phyloP scores from a whole-genome alignment of 352 stramenopile species.

The Globisporangium radiosum region DNA sequence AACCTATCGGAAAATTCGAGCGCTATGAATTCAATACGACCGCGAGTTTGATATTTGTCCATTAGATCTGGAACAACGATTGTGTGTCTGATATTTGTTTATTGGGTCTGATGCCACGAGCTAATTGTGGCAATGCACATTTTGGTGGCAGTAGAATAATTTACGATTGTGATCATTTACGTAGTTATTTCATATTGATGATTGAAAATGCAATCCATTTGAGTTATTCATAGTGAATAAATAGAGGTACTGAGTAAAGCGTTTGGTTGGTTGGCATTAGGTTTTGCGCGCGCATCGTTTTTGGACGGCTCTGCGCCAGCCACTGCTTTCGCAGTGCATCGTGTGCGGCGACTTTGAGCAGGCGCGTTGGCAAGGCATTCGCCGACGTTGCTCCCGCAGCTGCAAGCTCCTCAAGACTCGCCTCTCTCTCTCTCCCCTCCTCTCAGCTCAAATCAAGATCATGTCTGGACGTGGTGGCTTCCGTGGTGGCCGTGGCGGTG shows the following conservation, averaged over 20 bases:
- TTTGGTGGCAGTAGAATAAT: too few relatives aligned
- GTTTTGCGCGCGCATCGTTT: not conserved
- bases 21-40: too few relatives aligned
- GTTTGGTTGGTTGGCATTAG: not conserved
- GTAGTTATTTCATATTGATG: not conserved
- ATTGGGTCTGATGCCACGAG: too few relatives aligned
- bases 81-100: too few relatives aligned
- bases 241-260: not conserved
- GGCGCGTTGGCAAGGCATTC: not conserved
- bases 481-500: slow-evolving; percentile 40
- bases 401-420: slow-evolving; percentile 6
- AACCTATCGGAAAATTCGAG: too few relatives aligned
- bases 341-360: not conserved
- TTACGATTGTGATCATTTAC: too few relatives aligned
- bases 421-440: not conserved
- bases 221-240: not conserved
- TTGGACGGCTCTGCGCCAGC: not conserved
- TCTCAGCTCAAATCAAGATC: not conserved
- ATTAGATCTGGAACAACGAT: too few relatives aligned
- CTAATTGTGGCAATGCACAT: too few relatives aligned
- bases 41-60: too few relatives aligned
- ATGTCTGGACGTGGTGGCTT: slow-evolving; percentile 20
- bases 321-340: not conserved
- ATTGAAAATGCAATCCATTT: not conserved
- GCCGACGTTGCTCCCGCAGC: slow-evolving; percentile 5